Percentiles rank a stretch among this genome's conserved stretches.
phyloP scores from a whole-genome alignment of 2,329 filamentous ascomycete genomes.

The Aciculosporium take region DNA sequence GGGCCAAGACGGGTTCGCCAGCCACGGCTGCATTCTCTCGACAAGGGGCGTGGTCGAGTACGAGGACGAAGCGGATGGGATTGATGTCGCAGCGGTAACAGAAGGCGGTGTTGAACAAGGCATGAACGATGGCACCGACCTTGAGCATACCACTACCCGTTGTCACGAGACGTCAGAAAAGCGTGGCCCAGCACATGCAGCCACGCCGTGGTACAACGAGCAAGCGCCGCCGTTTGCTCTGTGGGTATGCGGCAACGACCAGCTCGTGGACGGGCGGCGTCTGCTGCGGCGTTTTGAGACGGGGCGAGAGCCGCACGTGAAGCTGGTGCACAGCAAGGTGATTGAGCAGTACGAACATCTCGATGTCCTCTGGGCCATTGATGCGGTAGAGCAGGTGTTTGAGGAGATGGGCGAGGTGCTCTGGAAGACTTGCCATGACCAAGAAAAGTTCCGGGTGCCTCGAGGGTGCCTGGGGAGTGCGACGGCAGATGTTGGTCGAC shows the following conservation, averaged over 20 bases:
- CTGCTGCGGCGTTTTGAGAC: slow-evolving; percentile 61
- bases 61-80: slow-evolving; percentile 48
- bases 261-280: slow-evolving; percentile 67
- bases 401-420: slow-evolving; percentile 66
- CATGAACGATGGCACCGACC: not conserved
- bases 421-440: slow-evolving; percentile 57
- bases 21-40: slow-evolving; percentile 72
- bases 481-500: slow-evolving; percentile 19
- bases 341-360: slow-evolving; percentile 86
- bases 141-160: too few species aligned
- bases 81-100: slow-evolving; percentile 1
- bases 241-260: slow-evolving; percentile 74
- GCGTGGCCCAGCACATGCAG: slow-evolving; percentile 17
- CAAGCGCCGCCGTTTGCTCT: slow-evolving; percentile 71
- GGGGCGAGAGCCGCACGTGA: slow-evolving; percentile 67
- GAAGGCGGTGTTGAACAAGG: not conserved
- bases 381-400: slow-evolving; percentile 70
- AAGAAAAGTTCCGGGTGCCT: slow-evolving; percentile 47
- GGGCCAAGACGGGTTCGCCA: slow-evolving; percentile 64
- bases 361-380: slow-evolving; percentile 91
- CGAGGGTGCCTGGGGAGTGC: slow-evolving; percentile 49
- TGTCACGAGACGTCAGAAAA: slow-evolving; percentile 12
- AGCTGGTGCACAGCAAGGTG: slow-evolving; percentile 66
- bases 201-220: slow-evolving; percentile 68
- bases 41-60: slow-evolving; percentile 55